Percentiles rank a stretch among this genome's conserved stretches.
Evolutionary conservation across 2,329 filamentous ascomycete species (phyloP).

Genomic region (Colletotrichum ledebouriae): DNA sequence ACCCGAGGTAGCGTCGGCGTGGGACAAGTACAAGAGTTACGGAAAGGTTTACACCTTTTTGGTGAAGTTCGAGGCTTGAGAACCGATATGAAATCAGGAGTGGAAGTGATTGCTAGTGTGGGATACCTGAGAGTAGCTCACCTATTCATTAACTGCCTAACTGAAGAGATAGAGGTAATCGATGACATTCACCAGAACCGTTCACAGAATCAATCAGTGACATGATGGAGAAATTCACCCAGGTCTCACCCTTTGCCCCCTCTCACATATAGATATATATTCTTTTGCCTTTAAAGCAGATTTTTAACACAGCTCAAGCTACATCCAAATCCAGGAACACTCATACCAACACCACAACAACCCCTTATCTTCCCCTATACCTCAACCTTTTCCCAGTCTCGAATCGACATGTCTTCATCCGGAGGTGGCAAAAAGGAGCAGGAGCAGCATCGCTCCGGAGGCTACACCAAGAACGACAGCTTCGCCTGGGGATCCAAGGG

Average conservation of each 20-base stretch:
- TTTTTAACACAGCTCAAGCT: too few relatives aligned
- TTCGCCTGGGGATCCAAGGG: constrained; percentile 10
- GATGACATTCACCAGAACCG: too few relatives aligned
- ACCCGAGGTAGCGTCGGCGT: constrained; percentile 29
- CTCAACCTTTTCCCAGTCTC: background rate
- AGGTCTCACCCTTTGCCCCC: too few relatives aligned
- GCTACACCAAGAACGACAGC: constrained; percentile 4
- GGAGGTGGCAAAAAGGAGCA: background rate
- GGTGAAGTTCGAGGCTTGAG: constrained; percentile 23
- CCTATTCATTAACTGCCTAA: background rate
- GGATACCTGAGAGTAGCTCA: background rate
- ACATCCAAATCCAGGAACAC: too few relatives aligned
- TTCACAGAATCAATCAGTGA: too few relatives aligned
- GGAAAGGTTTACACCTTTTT: constrained; percentile 26
- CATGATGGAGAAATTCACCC: too few relatives aligned
- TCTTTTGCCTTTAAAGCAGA: too few relatives aligned
- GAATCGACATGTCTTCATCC: constrained; percentile 1
- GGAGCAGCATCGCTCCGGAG: background rate
- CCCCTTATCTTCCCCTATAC: background rate
- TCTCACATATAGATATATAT: too few relatives aligned
- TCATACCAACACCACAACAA: background rate
- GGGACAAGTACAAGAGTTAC: constrained; percentile 27
- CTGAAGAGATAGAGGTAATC: too few relatives aligned
- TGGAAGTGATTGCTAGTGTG: too few relatives aligned
- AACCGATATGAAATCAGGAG: background rate